Conservation (phyloP, 805 yeast species). For the Lipomyces yamanashiensis region DNA sequence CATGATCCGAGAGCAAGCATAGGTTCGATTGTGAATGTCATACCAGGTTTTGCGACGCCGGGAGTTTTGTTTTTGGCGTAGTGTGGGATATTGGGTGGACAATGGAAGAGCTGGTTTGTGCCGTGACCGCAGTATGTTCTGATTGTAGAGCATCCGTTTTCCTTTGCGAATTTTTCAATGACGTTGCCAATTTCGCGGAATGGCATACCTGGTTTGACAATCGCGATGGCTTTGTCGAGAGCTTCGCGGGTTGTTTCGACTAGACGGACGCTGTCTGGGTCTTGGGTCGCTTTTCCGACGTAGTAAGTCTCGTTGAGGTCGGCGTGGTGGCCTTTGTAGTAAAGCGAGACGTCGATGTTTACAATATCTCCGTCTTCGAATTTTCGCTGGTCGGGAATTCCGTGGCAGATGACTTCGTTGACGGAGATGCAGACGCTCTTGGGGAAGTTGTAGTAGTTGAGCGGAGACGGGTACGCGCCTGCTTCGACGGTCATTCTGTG, state of each 20-base stretch:
- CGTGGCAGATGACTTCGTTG: constrained; percentile 95
- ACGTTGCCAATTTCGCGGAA: constrained; percentile 85
- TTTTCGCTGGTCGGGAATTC: constrained; percentile 89
- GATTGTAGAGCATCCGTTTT: constrained; percentile 82
- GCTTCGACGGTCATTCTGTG: constrained; percentile 88
- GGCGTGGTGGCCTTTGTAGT: constrained; percentile 86
- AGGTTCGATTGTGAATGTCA: constrained; percentile 96
- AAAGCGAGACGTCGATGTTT: constrained; percentile 86
- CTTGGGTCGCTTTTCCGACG: constrained; percentile 83
- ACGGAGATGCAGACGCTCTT: constrained; percentile 91
- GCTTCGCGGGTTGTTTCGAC: constrained; percentile 93
- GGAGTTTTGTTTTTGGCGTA: constrained; percentile 91
- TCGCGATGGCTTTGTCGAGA: constrained; percentile 77
- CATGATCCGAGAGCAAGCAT: constrained; percentile 88
- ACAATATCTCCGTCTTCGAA: constrained; percentile 93
- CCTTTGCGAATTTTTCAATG: constrained; percentile 83
- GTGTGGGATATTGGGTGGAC: constrained; percentile 91
- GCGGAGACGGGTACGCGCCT: constrained; percentile 91
- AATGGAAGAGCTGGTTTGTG: constrained; percentile 81
- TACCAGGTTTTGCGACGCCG: constrained; percentile 93
- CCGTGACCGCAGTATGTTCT: constrained; percentile 95
- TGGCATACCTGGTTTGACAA: constrained; percentile 89
- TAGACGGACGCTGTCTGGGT: constrained; percentile 81
- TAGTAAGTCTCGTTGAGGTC: constrained; percentile 97
- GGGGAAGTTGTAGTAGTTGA: constrained; percentile 92